A percentile compares a stretch with the other conserved stretches of the same genome.
Evolutionary conservation across 257 asterid species (phyloP).

Genomic region (Orobanche coerulescens): DNA sequence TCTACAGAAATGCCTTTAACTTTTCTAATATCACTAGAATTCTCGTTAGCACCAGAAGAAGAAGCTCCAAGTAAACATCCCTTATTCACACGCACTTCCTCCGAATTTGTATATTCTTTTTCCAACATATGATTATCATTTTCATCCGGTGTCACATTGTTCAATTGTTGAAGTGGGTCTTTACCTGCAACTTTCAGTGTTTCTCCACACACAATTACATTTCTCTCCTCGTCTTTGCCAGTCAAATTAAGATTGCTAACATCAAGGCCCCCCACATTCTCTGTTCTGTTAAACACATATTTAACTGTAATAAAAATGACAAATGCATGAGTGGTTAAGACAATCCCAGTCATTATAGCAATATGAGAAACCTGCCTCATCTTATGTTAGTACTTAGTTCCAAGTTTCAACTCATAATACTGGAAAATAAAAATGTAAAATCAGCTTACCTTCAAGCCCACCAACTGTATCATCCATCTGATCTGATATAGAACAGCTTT

Average conservation of each 20-base stretch:
- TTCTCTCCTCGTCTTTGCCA: constrained; percentile 24
- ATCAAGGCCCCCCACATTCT: constrained; percentile 22
- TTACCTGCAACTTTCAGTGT: constrained; percentile 24
- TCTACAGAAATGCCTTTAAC: constrained; percentile 9
- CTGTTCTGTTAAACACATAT: constrained; percentile 58
- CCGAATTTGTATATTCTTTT: constrained; percentile 22
- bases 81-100: constrained; percentile 20
- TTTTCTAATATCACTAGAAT: constrained; percentile 19
- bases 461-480: constrained; percentile 55
- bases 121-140: constrained; percentile 15
- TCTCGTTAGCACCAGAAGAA: constrained; percentile 10
- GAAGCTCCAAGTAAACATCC: constrained; percentile 25
- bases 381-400: constrained; percentile 9
- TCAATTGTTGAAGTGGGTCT: constrained; percentile 22
- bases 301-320: constrained; percentile 52
- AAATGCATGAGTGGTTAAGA: constrained; percentile 30
- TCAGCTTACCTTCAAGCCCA: constrained; percentile 60
- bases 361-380: constrained; percentile 12
- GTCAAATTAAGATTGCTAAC: constrained; percentile 26
- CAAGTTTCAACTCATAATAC: constrained; percentile 11
- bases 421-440: background rate
- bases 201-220: constrained; percentile 23
- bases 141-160: constrained; percentile 26
- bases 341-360: constrained; percentile 10
- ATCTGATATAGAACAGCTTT: constrained; percentile 41